Base-by-base conservation (phyloP, 306 rosid species). In the Myrica gale region DNA sequence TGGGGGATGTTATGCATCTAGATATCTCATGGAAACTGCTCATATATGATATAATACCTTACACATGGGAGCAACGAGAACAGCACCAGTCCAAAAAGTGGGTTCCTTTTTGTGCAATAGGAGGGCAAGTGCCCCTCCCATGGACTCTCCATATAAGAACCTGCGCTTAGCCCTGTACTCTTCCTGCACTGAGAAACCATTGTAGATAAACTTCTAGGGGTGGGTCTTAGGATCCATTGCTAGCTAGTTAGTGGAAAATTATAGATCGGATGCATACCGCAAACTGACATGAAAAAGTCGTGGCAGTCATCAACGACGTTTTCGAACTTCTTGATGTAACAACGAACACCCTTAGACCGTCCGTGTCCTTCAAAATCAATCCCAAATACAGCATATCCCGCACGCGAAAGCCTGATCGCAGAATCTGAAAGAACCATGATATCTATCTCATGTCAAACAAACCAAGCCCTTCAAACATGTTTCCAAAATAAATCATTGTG, bases 31-130 rank as follows among this genome's bases (percentile, higher is more conserved):
- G 39, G 54, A 68, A 7, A 43, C 4, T 45, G 4, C 13, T 9
- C 52, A 48, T 11, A 10, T 7, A 43, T n/a, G n/a, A n/a, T n/a
- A 42, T 16, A 57, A 10, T 68, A 93, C 99, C 89, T 95, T 95
- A 72, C 97, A 95, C 99, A 95, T 92, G 21, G 99, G 97, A 37
- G 97, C 99, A 56, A 89, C 90, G 41, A 95, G 92, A 87, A 95
- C 66, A 15, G 97, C 90, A 56, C 97, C 99, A 39, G 92, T 83
- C 96, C 97, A 95, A 71, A 88, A 87, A 7, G 86, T 13, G 21
- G 93, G 92, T 43, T 89, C 82, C 74, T 78, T 92, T 79, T 74
- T 88, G 82, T 95, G 99, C 76, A 95, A 72, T 4, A 90, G 62
- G 44, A 95, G 74, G 75, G 90, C 58, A 53, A 92, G 97, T 8